phyloP scores from a whole-genome alignment of 2,329 filamentous ascomycete species.

The Mycosphaerelloides madeirae region DNA sequence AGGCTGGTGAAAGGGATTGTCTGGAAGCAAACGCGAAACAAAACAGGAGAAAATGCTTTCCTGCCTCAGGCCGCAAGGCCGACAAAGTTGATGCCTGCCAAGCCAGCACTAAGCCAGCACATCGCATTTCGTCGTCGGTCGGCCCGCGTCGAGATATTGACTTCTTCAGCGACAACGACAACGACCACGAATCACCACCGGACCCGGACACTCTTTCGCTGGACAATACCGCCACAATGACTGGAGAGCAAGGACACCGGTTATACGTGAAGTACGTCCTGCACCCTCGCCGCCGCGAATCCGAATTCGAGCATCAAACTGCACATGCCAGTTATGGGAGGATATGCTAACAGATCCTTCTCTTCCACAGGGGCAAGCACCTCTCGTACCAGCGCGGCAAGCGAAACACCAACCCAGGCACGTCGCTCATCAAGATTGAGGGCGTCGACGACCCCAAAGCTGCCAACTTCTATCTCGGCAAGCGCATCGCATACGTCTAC shows the following conservation, averaged over 20 bases:
- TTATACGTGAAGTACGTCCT: constrained; percentile 32
- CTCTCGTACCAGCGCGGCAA: constrained; percentile 96
- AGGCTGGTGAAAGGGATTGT: no score
- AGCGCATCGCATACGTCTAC: constrained; percentile 99
- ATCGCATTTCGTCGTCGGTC: not conserved
- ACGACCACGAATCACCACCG: not conserved
- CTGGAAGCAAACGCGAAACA: no score
- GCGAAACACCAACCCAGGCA: constrained; percentile 78
- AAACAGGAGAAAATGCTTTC: no score
- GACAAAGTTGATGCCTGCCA: not conserved
- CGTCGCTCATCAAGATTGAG: constrained; percentile 93
- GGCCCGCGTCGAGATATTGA: no score
- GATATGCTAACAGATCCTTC: constrained; percentile 4
- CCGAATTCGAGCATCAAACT: not conserved
- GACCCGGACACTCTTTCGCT: constrained; percentile 1
- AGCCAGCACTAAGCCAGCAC: not conserved
- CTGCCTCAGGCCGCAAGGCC: no score
- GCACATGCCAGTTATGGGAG: not conserved
- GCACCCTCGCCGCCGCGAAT: constrained; percentile 1
- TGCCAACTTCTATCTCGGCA: constrained; percentile 97
- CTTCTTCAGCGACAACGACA: constrained; percentile 3
- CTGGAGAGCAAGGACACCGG: constrained; percentile 28
- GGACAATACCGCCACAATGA: constrained; percentile 9
- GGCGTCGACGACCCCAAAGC: constrained; percentile 86
- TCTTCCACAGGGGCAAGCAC: constrained; percentile 84